Conservation (phyloP, 345 rosid species). For the Limnanthes douglasii region DNA sequence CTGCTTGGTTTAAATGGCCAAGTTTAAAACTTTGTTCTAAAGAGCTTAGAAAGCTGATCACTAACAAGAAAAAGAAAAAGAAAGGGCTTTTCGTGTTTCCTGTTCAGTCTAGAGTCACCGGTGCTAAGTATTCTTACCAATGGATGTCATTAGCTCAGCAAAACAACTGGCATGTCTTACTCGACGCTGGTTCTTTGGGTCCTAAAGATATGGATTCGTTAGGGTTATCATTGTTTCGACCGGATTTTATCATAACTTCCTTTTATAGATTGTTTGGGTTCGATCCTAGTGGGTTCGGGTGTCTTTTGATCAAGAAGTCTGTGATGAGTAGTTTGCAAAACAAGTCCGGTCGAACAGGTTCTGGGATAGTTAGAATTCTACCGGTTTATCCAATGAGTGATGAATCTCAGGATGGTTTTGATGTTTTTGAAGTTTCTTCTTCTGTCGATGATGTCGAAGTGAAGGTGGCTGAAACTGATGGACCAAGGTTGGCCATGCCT, state of each 20-base stretch:
- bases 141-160: conserved; percentile 76
- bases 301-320: conserved; percentile 59
- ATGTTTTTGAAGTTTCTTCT: conserved; percentile 23
- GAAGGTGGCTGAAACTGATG: conserved; percentile 13
- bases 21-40: conserved; percentile 43
- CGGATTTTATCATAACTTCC: conserved; percentile 56
- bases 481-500: conserved; percentile 29
- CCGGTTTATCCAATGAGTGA: conserved; percentile 48
- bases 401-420: conserved; percentile 50
- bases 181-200: conserved; percentile 55
- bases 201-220: conserved; percentile 73
- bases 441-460: conserved; percentile 30
- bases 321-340: conserved; percentile 45
- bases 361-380: conserved; percentile 51
- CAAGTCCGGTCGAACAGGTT: conserved; percentile 33
- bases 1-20: conserved; percentile 68
- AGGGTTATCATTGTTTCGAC: conserved; percentile 51
- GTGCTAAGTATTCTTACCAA: conserved; percentile 63
- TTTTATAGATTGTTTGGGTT: conserved; percentile 47
- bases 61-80: conserved; percentile 42
- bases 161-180: conserved; percentile 55
- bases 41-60: conserved; percentile 47
- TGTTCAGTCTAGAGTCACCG: conserved; percentile 57
- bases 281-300: conserved; percentile 61
- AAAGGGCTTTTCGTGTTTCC: conserved; percentile 65